Evolutionary conservation across 2,329 filamentous ascomycete species (phyloP), one percentile per base, ranked within the genome.

Genomic region (Colletotrichum orbiculare): DNA sequence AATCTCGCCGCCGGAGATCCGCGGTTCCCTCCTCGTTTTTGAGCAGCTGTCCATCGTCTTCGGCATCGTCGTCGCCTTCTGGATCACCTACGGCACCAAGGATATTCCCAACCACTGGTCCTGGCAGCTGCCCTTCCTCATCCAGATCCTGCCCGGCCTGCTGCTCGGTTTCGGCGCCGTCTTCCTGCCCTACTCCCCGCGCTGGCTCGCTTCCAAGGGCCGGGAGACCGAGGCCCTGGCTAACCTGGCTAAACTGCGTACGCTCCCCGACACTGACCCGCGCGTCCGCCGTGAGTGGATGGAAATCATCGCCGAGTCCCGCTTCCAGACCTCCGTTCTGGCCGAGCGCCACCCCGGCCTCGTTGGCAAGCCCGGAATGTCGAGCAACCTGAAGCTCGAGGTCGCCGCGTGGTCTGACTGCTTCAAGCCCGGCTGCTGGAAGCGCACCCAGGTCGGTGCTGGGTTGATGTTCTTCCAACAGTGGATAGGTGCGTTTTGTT

Each of bases 391-490:
- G 12, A 78, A 80, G 53, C 75, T 84, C 3, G 84, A 86, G 65
- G 34, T 86, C 7, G 79, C 77, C 0, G 76, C 77, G 1, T 87
- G 82, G 78, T 68, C 74, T 1, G 85, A 86, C 69, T 83, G 81
- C 63, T 84, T 86, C 70, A 80, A 73, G 62, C 75, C 74, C 13
- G 81, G 82, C 4, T 83, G 81, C 70, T 82, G 82, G 77, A 77
- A 81, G 47, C 76, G 77, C 11, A 78, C 76, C 1, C 67, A 73
- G 50, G 77, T 87, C 15, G 86, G 84, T 25, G 73, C 82, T 7
- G 78, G 80, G 1, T 70, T 88, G 12, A 83, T 85, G 78, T 87
- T 88, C 70, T 88, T 87, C 71, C 85, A 88, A 60, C 84, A 86
- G 67, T 15, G 15, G 15, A 15, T 15, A 15, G 15, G 15, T 15